Evolutionary conservation across 768 basidiomycete species (phyloP).

Genomic region (Candolleomyces efflorescens): DNA sequence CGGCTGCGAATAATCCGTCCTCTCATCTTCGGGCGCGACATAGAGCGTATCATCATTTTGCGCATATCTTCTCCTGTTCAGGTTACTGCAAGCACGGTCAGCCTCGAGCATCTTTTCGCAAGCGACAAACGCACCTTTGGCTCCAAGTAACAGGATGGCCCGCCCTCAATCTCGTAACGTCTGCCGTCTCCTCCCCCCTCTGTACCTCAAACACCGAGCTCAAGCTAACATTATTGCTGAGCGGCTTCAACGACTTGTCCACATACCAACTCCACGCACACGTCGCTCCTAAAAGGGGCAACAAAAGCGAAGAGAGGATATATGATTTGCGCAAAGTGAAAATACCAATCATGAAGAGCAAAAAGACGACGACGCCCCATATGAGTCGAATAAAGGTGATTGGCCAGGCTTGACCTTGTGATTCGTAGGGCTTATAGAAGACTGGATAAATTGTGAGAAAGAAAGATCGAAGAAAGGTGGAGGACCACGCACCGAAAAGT

Average conservation of each 20-base stretch:
- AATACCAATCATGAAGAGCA: conserved; percentile 95
- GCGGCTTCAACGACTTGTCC: conserved; percentile 57
- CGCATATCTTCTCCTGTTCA: conserved; percentile 85
- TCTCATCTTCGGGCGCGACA: conserved; percentile 90
- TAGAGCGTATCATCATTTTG: conserved; percentile 94
- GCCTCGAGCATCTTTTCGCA: neutral
- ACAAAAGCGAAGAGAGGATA: conserved; percentile 51
- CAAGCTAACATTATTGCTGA: conserved; percentile 81
- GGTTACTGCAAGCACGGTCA: conserved; percentile 47
- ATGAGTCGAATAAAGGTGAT: conserved; percentile 90
- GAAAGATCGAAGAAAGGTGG: neutral
- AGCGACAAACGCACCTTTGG: conserved; percentile 58
- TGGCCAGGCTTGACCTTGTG: conserved; percentile 96
- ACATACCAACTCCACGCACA: conserved; percentile 80
- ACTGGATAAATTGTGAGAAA: conserved; percentile 41
- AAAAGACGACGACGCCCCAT: conserved; percentile 90
- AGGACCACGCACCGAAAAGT: conserved; percentile 68
- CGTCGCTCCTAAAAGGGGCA: conserved; percentile 74
- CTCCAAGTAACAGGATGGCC: conserved; percentile 88
- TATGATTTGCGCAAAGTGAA: conserved; percentile 62
- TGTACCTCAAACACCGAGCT: conserved; percentile 88
- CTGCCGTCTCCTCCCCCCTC: conserved; percentile 81
- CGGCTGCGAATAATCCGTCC: conserved; percentile 93
- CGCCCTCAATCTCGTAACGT: conserved; percentile 65
- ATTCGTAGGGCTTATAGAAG: conserved; percentile 98